Conservation (phyloP, 257 asterid species). For the Voacanga thouarsii region DNA sequence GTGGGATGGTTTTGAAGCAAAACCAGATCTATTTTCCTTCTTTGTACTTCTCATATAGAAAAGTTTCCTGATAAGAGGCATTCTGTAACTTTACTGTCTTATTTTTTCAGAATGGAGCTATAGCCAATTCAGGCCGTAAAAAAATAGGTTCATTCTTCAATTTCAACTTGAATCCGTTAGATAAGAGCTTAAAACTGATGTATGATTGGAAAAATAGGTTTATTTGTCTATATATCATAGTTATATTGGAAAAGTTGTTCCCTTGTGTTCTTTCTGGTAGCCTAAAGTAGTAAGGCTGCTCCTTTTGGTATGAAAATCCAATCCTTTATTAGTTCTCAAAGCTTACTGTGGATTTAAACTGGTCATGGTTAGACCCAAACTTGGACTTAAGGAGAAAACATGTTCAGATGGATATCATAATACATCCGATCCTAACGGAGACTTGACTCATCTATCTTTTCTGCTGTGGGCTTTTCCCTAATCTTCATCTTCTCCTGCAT, state of each 20-base stretch:
- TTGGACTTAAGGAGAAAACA: background rate
- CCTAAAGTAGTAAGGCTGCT: background rate
- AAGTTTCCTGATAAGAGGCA: background rate
- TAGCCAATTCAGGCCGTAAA: background rate
- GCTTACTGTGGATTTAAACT: background rate
- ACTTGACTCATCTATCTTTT: no score
- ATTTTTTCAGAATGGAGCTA: background rate
- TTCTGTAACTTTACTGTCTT: background rate
- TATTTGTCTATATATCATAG: background rate
- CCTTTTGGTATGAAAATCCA: background rate
- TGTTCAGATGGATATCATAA: background rate
- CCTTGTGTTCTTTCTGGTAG: background rate
- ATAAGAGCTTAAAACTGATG: background rate
- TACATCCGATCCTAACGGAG: no score
- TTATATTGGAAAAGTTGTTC: no score
- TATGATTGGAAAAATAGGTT: background rate
- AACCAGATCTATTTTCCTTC: background rate
- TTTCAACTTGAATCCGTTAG: background rate
- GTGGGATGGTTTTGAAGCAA: background rate
- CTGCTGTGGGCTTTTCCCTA: no score
- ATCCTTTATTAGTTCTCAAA: background rate
- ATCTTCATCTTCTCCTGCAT: background rate
- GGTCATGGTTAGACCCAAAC: background rate
- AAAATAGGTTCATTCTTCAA: background rate
- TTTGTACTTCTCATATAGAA: background rate